Evolutionary conservation across 805 yeast genomes (phyloP), one percentile per base, ranked within the genome.

Genomic region (Kurtzmaniella fragi): DNA sequence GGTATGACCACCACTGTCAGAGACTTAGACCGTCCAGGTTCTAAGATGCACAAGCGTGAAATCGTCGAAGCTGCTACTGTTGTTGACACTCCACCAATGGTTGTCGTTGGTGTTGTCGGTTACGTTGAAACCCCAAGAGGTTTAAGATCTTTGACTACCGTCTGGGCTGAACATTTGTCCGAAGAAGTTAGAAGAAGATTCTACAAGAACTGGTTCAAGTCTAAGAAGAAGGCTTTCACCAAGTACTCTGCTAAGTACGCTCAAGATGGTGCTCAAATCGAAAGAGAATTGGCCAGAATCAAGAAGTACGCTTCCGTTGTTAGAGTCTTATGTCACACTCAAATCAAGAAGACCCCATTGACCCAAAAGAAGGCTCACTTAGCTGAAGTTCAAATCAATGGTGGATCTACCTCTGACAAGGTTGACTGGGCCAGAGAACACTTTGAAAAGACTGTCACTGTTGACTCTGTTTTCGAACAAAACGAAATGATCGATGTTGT

Each of bases 171-270:
- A 82, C 99, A 93, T 79, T 82, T 93, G 70, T 85, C 96, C 66
- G 99, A 93, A 71, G 99, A 93, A 78, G 82, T 93, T 75, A 91
- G 84, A 86, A 88, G 99, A 83, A 88, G 97, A 82, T 93, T 93
- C 96, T 93, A 93, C 96, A 93, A 90, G 88, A 93, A 91, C 96
- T 93, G 99, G 99, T 93, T 87, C 96, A 90, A 90, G 84, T 84
- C 96, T 61, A 93, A 93, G 91, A 93, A 93, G 96, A 90, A 90
- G 91, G 99, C 99, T 67, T 93, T 93, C 95, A 86, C 98, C 86
- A 90, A 91, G 79, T 93, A 93, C 88, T 84, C 98, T 73, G 84
- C 93, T 74, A 91, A 93, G 82, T 91, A 90, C 84, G 85, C 97
- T 61, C 79, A 82, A 70, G 85, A 81, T 66, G 89, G 88, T 67